A percentile compares a stretch with the other conserved stretches of the same genome.
Evolutionary conservation across 805 yeast genomes (phyloP).

Genomic region (Yamadazyma akitaensis): DNA sequence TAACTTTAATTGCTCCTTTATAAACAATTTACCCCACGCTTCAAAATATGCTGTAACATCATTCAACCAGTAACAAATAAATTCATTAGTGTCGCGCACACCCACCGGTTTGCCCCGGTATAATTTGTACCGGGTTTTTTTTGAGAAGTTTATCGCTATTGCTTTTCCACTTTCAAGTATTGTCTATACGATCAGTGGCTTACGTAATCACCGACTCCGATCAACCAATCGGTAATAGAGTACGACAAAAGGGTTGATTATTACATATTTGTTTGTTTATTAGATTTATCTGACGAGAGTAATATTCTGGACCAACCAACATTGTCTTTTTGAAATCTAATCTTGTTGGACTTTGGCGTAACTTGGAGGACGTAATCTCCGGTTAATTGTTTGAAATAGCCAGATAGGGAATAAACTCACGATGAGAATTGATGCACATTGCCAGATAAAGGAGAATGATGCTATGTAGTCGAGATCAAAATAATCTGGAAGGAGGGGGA

Average conservation of each 20-base stretch:
- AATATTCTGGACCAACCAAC: no score
- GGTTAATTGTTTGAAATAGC: constrained; percentile 71
- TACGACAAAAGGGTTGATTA: background rate
- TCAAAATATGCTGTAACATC: no score
- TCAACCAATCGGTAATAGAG: background rate
- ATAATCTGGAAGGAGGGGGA: constrained; percentile 87
- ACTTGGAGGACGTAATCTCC: constrained; percentile 85
- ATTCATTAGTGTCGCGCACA: no score
- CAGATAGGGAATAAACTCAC: constrained; percentile 86
- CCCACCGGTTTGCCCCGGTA: no score
- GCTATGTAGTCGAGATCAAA: constrained; percentile 67
- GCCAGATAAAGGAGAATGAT: constrained; percentile 65
- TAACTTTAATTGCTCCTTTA: no score
- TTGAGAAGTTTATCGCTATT: no score
- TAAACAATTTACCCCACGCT: no score
- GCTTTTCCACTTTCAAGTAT: background rate
- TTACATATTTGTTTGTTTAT: no score
- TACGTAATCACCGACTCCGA: constrained; percentile 1
- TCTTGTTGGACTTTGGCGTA: constrained; percentile 91
- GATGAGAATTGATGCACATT: constrained; percentile 56
- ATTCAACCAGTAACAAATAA: no score
- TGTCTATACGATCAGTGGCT: background rate
- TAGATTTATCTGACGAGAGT: no score
- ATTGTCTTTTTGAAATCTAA: no score
- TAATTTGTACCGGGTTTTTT: no score